phyloP scores from a whole-genome alignment of 306 rosid genomes.

The Lathyrus sativus region DNA sequence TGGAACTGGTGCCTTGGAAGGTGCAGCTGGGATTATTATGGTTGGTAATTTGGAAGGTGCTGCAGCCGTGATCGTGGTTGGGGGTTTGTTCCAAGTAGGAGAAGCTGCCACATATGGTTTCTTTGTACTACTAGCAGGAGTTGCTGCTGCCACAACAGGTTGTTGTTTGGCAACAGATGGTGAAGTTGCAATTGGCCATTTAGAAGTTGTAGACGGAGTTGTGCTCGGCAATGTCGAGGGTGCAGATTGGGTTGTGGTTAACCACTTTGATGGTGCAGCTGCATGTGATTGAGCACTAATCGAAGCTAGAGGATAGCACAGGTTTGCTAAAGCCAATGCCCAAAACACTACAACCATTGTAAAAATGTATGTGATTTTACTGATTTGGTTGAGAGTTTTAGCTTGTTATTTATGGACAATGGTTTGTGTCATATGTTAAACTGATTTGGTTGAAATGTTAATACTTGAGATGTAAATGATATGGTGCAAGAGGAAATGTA shows the following conservation, averaged over 20 bases:
- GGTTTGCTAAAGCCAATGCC: slow-evolving; percentile 42
- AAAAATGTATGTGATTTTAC: slow-evolving; percentile 8
- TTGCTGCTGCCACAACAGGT: slow-evolving; percentile 24
- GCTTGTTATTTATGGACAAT: slow-evolving; percentile 40
- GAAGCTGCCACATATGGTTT: slow-evolving; percentile 29
- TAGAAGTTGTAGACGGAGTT: slow-evolving; percentile 11
- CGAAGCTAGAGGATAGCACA: slow-evolving; percentile 23
- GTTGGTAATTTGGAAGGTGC: slow-evolving; percentile 36
- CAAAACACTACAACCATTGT: slow-evolving; percentile 43
- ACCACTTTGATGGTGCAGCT: slow-evolving; percentile 14
- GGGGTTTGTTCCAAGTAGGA: slow-evolving; percentile 14
- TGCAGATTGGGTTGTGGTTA: too few species aligned
- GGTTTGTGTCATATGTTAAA: slow-evolving; percentile 16
- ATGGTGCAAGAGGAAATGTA: slow-evolving; percentile 38
- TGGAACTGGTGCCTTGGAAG: slow-evolving; percentile 30
- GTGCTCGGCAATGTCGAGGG: too few species aligned
- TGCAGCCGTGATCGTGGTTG: not conserved
- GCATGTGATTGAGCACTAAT: slow-evolving; percentile 42
- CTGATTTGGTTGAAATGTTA: slow-evolving; percentile 43
- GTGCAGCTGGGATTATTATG: slow-evolving; percentile 30
- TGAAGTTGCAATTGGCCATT: slow-evolving; percentile 32
- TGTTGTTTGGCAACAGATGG: slow-evolving; percentile 11
- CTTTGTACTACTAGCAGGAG: slow-evolving; percentile 10
- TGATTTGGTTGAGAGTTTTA: slow-evolving; percentile 17
- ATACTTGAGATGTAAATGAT: slow-evolving; percentile 12